Base-by-base conservation (phyloP, 2,329 filamentous ascomycete genomes). In the Cytospora leucostoma region DNA sequence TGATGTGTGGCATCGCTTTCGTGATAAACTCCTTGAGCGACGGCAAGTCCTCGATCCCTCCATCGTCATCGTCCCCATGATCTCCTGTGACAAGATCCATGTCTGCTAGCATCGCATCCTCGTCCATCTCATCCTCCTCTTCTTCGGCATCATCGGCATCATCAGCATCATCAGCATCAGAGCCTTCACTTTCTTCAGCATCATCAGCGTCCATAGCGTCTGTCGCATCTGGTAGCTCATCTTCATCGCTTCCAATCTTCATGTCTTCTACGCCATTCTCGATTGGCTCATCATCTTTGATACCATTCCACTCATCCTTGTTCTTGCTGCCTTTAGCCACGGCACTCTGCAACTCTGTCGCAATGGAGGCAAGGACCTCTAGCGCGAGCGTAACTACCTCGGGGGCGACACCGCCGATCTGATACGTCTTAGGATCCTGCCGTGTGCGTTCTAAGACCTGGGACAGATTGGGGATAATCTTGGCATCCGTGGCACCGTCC, bases 291-390 rank as follows among this genome's bases (percentile, higher is more conserved):
- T 75, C 74, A 3, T 77, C 76, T 10, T 77, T 75, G 32, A 78
- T 71, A 0, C 75, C 78, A 21, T 77, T 77, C 68, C 75, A 77
- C 52, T 76, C 74, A 59, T 77, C 74, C 35, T 75, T 74, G 32
- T 72, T 71, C 17, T 74, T 75, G 61, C 74, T 78, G 19, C 75
- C 78, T 63, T 79, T 79, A 49, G 80, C 79, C 50, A 84, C 71
- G 7, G 81, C 80, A 38, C 80, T 77, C 68, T 84, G 82, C 13
- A 89, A 75, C 53, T 78, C 80, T 3, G 85, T 88, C 50, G 85
- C 86, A 54, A 90, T 88, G 7, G 86, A 86, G 4, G 86, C 87
- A 0, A 88, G 76, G 17, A 87, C 83, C 72, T 89, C 85, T 0
- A 90, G 74, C 3, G 85, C 84, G 17, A 86, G 73, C 69, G 83